Evolutionary conservation across 192 early-diverging fungal genomes (phyloP).

Genomic region (Mortierella hygrophila): DNA sequence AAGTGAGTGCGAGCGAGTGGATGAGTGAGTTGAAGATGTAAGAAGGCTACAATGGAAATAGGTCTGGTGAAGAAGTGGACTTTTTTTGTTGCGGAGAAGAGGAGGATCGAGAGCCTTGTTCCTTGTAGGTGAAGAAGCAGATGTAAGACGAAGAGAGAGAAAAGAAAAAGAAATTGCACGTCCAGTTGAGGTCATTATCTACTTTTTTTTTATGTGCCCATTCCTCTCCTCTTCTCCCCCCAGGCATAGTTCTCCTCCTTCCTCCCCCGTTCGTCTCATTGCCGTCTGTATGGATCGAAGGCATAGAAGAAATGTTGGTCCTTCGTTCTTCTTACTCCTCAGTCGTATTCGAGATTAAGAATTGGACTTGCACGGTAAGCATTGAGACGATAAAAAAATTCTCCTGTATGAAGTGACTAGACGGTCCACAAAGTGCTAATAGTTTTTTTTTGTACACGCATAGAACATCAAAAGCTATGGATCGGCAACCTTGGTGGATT

Average conservation of each 20-base stretch:
- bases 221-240: background rate
- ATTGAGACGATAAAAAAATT: background rate
- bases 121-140: background rate
- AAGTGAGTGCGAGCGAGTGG: background rate
- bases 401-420: background rate
- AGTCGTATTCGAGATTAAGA: constrained; percentile 42
- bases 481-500: background rate
- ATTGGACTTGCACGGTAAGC: background rate
- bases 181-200: background rate
- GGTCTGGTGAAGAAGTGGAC: background rate
- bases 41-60: background rate
- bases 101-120: background rate
- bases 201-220: background rate
- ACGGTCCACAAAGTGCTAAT: background rate
- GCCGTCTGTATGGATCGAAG: background rate
- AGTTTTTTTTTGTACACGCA: background rate
- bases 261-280: background rate
- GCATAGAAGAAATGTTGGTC: background rate
- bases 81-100: background rate
- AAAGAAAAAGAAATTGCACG: background rate
- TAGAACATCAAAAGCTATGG: background rate
- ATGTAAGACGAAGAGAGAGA: background rate
- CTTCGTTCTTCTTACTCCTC: constrained; percentile 6
- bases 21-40: background rate
- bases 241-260: background rate